Conservation (phyloP, 805 yeast genomes). For the Kazachstania africana region DNA sequence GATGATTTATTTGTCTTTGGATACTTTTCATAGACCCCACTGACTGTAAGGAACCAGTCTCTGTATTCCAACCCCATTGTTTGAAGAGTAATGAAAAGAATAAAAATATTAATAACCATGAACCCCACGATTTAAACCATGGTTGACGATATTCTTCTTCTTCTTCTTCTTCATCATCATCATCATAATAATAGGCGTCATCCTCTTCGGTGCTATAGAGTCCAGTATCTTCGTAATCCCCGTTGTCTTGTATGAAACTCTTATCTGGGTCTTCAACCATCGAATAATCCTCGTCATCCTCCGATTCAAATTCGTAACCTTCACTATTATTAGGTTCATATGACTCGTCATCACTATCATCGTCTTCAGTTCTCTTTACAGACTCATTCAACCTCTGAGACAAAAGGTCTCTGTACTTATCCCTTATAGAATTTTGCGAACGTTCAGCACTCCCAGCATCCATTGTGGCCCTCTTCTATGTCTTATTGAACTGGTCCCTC, state of each 20-base stretch:
- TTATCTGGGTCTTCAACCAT: too few relatives aligned
- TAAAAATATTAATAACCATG: neutral
- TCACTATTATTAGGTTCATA: constrained; percentile 5
- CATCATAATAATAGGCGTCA: neutral
- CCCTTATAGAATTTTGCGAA: neutral
- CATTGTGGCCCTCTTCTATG: too few relatives aligned
- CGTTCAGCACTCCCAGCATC: neutral
- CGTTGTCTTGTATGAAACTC: constrained; percentile 1
- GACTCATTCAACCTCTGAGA: neutral
- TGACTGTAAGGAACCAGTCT: constrained; percentile 1
- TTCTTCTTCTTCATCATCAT: neutral
- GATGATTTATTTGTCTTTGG: constrained; percentile 22
- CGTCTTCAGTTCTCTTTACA: too few relatives aligned
- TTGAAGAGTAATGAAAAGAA: too few relatives aligned
- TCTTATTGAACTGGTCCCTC: too few relatives aligned
- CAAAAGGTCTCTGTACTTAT: neutral
- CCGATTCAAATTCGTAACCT: too few relatives aligned
- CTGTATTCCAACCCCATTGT: too few relatives aligned
- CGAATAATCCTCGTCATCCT: too few relatives aligned
- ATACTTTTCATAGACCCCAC: constrained; percentile 5
- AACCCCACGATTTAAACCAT: neutral
- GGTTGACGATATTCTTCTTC: constrained; percentile 2
- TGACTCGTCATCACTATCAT: constrained; percentile 6
- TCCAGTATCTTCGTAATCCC: constrained; percentile 11
- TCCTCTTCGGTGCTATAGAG: constrained; percentile 4